Percentiles rank a stretch among this genome's conserved stretches.
Conservation (phyloP, 108 stramenopile species). For the Conticribra guillardii region DNA sequence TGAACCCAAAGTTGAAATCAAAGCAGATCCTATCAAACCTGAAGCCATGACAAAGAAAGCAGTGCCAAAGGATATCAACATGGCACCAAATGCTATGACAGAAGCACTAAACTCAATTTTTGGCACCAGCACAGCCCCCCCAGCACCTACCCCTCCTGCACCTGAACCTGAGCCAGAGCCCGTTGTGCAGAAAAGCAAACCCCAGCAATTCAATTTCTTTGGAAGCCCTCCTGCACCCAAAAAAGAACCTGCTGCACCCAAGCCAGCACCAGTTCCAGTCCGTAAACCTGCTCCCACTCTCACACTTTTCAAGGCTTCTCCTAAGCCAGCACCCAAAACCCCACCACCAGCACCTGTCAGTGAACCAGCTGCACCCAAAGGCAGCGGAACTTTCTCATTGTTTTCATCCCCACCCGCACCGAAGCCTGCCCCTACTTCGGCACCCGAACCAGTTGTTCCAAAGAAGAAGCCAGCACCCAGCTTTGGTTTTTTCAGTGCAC, state of each 20-base stretch:
- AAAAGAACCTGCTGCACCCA: slow-evolving; percentile 30
- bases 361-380: slow-evolving; percentile 18
- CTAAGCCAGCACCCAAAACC: slow-evolving; percentile 35
- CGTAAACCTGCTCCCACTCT: slow-evolving; percentile 50
- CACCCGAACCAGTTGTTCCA: slow-evolving; percentile 16
- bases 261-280: slow-evolving; percentile 25
- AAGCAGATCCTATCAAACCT: slow-evolving; percentile 3
- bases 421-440: slow-evolving; percentile 5
- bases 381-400: slow-evolving; percentile 36
- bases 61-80: slow-evolving; percentile 20
- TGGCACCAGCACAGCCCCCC: slow-evolving; percentile 23
- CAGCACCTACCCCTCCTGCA: slow-evolving; percentile 40
- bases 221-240: slow-evolving; percentile 15
- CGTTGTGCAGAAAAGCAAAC: slow-evolving; percentile 17
- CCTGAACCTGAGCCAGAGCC: slow-evolving; percentile 33
- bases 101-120: slow-evolving; percentile 56
- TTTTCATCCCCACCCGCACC: slow-evolving; percentile 25
- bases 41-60: slow-evolving; percentile 13
- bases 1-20: slow-evolving; percentile 32
- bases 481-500: slow-evolving; percentile 29
- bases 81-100: slow-evolving; percentile 49
- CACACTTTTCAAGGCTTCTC: slow-evolving; percentile 36
- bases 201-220: slow-evolving; percentile 39
- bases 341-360: slow-evolving; percentile 27
- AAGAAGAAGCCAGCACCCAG: slow-evolving; percentile 19